Evolutionary conservation across 2,329 filamentous ascomycete genomes (phyloP).

Genomic region (Penicillium griseofulvum): DNA sequence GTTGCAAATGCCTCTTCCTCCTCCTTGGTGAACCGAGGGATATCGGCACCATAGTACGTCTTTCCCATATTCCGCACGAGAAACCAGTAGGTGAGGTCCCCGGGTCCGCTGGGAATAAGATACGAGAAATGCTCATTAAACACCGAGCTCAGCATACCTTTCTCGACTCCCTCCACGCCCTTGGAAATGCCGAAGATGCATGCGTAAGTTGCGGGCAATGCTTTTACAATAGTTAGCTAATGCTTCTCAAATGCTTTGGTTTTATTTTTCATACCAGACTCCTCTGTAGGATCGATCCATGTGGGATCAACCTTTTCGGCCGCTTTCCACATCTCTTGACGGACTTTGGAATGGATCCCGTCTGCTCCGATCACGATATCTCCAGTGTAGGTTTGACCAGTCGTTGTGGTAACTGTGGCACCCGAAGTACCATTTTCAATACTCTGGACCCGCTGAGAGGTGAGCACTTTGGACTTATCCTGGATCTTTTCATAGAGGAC

Average conservation of each 20-base stretch:
- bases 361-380: constrained; percentile 44
- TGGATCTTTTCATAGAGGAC: constrained; percentile 25
- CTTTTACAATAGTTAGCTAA: constrained; percentile 5
- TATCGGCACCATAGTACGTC: constrained; percentile 16
- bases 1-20: constrained; percentile 18
- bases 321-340: constrained; percentile 32
- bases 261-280: constrained; percentile 5
- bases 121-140: constrained; percentile 21
- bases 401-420: constrained; percentile 11
- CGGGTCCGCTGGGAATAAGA: constrained; percentile 17
- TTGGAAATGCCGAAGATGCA: constrained; percentile 29
- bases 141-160: constrained; percentile 11
- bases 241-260: not conserved
- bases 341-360: constrained; percentile 41
- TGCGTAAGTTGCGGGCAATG: constrained; percentile 23
- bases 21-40: constrained; percentile 22
- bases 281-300: constrained; percentile 18
- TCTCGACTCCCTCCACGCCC: constrained; percentile 11
- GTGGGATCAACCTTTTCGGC: constrained; percentile 15
- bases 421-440: constrained; percentile 1
- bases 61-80: constrained; percentile 19
- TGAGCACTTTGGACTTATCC: constrained; percentile 20
- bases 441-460: constrained; percentile 13
- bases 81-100: constrained; percentile 26
- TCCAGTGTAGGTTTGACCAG: constrained; percentile 19